Percentiles rank a stretch among this genome's conserved stretches.
Evolutionary conservation across 148 eudicot genomes (phyloP).

Genomic region (Heliamphora exappendiculata): DNA sequence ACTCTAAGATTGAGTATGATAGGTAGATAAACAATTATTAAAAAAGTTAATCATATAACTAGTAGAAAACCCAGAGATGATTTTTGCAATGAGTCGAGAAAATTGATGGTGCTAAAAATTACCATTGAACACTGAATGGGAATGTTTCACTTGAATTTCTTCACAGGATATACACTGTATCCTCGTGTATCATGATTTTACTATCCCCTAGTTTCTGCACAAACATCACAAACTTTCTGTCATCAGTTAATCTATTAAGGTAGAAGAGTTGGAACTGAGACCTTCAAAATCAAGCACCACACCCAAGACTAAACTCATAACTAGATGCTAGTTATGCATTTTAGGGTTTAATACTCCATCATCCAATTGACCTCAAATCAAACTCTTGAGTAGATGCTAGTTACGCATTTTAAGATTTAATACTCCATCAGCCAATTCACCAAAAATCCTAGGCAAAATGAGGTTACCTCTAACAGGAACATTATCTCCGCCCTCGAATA

Average conservation of each 20-base stretch:
- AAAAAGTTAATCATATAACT: not conserved
- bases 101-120: not conserved
- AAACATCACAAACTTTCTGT: not conserved
- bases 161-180: constrained; percentile 13
- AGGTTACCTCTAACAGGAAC: constrained; percentile 61
- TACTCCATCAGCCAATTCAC: not conserved
- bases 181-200: constrained; percentile 13
- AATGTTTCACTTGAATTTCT: constrained; percentile 1
- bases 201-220: constrained; percentile 17
- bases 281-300: no score
- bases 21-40: not conserved
- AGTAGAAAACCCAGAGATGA: not conserved
- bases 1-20: not conserved
- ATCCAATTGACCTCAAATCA: no score
- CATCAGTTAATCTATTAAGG: not conserved
- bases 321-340: no score
- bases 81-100: not conserved
- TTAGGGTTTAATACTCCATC: no score
- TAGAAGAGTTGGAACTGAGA: not conserved
- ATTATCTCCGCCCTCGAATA: constrained; percentile 59
- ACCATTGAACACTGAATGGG: not conserved
- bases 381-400: no score
- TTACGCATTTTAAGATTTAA: not conserved
- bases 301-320: no score
- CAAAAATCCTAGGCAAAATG: not conserved